Percentiles rank a stretch among this genome's conserved stretches.
These are phyloP conservation scores for Leishmania tropica DNA, from an alignment of 208 protist species.

Conservation along the genomic window DNA sequence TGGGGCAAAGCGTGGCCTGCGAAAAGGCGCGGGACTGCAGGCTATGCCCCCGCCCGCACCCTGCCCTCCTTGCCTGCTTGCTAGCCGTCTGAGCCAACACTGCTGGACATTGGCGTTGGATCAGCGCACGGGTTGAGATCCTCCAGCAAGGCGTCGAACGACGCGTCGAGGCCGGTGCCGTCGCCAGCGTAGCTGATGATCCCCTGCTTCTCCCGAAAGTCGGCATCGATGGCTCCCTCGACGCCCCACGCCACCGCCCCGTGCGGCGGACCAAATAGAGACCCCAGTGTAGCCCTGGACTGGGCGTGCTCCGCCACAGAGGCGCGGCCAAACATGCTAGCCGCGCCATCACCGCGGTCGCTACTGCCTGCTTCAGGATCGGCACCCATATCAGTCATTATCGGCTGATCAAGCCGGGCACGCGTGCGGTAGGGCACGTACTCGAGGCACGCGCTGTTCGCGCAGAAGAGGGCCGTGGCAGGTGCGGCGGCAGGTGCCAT, in stretches of 20 bases:
- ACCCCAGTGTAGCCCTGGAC: conserved; percentile 6
- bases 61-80: background rate
- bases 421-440: conserved; percentile 41
- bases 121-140: conserved; percentile 11
- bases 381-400: conserved; percentile 3
- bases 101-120: background rate
- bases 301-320: background rate
- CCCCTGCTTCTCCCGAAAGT: background rate
- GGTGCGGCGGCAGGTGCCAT: background rate
- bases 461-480: conserved; percentile 36
- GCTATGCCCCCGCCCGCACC: background rate
- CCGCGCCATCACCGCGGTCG: background rate
- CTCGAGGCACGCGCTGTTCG: conserved; percentile 65
- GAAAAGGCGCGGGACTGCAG: background rate
- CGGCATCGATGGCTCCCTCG: background rate
- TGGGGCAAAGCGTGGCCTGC: background rate
- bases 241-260: background rate
- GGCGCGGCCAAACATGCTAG: background rate
- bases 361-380: background rate
- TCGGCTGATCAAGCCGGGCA: conserved; percentile 20
- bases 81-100: background rate
- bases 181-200: conserved; percentile 1
- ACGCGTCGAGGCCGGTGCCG: background rate
- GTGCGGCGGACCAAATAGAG: background rate
- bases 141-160: conserved; percentile 16